Base-by-base conservation (phyloP, 1,284 basidiomycete genomes). In the Ganoderma lucidum region DNA sequence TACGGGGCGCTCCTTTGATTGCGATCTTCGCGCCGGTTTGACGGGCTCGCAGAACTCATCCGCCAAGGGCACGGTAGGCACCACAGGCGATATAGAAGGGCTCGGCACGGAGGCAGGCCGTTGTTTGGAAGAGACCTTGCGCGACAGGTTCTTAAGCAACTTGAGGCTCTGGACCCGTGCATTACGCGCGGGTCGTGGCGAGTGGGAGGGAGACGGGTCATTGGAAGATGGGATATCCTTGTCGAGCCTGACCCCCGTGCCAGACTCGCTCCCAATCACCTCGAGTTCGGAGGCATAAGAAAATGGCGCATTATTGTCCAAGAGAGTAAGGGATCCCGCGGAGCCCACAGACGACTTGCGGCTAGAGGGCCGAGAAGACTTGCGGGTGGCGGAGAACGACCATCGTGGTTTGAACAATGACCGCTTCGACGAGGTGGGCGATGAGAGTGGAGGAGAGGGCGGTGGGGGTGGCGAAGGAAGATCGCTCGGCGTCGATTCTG, bases 321-420 rank as follows among this genome's bases (percentile, higher is more conserved):
- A 66, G 5, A 74, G 70, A 0, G 73, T 74, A 23, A 69, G 45
- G 14, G 74, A 71, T 3, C 66, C 68, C 19, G 51, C 66, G 10
- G 71, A 72, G 23, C 68, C 45, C 9, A 66, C 19, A 9, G 71
- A 72, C 3, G 66, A 67, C 53, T 70, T 68, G 17, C 67, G 65
- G 23, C 71, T 70, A 28, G 67, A 41, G 2, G 56, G 35, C 17
- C 59, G 37, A 2, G 39, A 61, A 9, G 59, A 42, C 14, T 61
- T 61, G 53, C 30, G 53, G 53, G 53, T 23, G 53, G 61, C 48
- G 17, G 67, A 23, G 15, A 73, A 48, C 28, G 71, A 73, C 71
- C 71, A 73, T 42, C 58, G 68, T 41, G 59, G 55, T 66, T 65
- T 73, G 58, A 59, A 53, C 19, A 64, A 35, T 6, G 66, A 39